Evolutionary conservation across 1,284 basidiomycete genomes (phyloP), one percentile per base, ranked within the genome.

Genomic region (Ustilago bromivora): DNA sequence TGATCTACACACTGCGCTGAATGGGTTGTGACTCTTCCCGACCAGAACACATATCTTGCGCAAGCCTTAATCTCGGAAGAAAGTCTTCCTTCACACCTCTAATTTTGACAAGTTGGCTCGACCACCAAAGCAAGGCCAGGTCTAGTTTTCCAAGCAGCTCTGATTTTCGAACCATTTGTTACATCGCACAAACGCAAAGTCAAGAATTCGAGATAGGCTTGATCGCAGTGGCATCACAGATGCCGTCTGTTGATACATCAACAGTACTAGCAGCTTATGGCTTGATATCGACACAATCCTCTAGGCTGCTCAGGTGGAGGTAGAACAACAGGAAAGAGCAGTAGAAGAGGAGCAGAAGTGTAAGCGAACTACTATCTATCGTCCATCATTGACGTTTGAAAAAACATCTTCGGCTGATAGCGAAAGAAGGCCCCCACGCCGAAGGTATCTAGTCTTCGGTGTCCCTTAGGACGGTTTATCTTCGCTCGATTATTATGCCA

Each of bases 321-420:
- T 46, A 11, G n/a, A 46, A 8, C n/a, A 46, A 8, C 10, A 43
- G n/a, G 15, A 6, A 41, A 15, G 13, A 7, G 43, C 35, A 52
- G 40, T 19, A 49, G 28, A 31, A 2, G 47, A 28, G 17, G 35
- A 32, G 36, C 34, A 53, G 40, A 43, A 35, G 31, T 78, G 71
- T 78, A 31, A 71, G 68, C 76, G 59, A 61, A 74, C 76, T 78
- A 78, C 76, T 78, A 78, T 74, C 76, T 78, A 78, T 74, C 76
- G 68, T 71, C 76, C 76, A 71, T 71, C 76, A 78, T 74, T 64
- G 76, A 78, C 57, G 54, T 63, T 28, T n/a, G n/a, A 23, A 19
- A 47, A 47, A 46, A 49, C 55, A 59, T 74, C 75, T 73, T 64
- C 61, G 68, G 76, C 71, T 78, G 76, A 78, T 78, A 78, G 76